Evolutionary conservation across 352 stramenopile species (phyloP).

Genomic region (Globisporangium spiculum): DNA sequence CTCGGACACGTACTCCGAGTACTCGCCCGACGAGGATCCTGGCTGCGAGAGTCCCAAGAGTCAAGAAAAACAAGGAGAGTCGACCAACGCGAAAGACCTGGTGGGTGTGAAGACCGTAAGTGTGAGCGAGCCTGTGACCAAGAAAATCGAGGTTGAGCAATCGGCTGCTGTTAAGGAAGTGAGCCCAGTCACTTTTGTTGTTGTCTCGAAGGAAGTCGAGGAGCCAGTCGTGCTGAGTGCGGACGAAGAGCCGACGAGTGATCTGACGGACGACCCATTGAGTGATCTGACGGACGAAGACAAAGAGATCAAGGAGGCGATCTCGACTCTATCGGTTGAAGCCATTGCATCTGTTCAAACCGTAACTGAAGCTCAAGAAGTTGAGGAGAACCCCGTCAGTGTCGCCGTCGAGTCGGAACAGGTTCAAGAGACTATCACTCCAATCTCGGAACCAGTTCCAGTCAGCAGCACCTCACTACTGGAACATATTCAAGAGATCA

Average conservation of each 20-base stretch:
- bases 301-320: neutral
- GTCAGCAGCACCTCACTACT: neutral
- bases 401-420: neutral
- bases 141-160: neutral
- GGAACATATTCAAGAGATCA: neutral
- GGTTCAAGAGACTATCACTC: neutral
- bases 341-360: neutral
- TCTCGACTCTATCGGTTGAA: neutral
- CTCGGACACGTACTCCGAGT: slow-evolving; percentile 11
- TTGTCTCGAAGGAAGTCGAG: neutral
- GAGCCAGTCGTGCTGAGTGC: neutral
- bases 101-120: neutral
- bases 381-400: neutral
- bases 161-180: neutral
- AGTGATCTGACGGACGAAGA: neutral
- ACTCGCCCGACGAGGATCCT: slow-evolving; percentile 3
- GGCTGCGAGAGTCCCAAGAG: slow-evolving; percentile 8
- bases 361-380: neutral
- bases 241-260: neutral
- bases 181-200: neutral
- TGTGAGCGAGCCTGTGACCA: neutral
- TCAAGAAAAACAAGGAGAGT: neutral
- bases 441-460: neutral
- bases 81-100: neutral
- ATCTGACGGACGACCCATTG: neutral